Evolutionary conservation across 345 rosid species (phyloP).

Genomic region (Eutrema yunnanense): DNA sequence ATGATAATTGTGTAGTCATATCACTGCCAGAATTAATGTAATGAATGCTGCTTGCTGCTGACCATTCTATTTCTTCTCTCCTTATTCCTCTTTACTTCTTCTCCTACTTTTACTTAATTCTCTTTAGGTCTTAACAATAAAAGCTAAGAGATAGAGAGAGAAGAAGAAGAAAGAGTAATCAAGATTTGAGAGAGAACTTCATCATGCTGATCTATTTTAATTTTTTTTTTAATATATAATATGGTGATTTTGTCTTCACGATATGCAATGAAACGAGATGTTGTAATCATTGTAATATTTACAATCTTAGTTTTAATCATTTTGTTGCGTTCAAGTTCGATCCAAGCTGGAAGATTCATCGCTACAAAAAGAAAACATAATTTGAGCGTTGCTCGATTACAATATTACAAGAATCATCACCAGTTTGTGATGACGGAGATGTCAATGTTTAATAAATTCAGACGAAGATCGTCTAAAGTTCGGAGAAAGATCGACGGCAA

Average conservation of each 20-base stretch:
- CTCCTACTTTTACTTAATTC: slow-evolving; percentile 3
- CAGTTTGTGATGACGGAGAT: slow-evolving; percentile 8
- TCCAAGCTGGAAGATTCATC: slow-evolving; percentile 10
- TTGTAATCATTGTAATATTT: slow-evolving; percentile 10
- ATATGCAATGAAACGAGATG: slow-evolving; percentile 23
- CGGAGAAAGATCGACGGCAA: slow-evolving; percentile 5
- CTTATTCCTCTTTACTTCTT: not conserved
- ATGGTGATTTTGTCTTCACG: not conserved
- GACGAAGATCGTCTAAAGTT: not conserved
- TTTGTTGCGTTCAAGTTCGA: slow-evolving; percentile 11
- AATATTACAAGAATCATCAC: slow-evolving; percentile 1
- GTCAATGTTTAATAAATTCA: slow-evolving; percentile 7
- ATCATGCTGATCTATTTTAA: too few relatives aligned
- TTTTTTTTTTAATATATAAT: not conserved
- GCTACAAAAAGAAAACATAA: not conserved
- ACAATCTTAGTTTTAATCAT: slow-evolving; percentile 8
- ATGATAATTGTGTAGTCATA: slow-evolving; percentile 22
- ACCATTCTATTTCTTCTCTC: slow-evolving; percentile 1
- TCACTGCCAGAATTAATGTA: slow-evolving; percentile 20
- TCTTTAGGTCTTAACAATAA: not conserved
- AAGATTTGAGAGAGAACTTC: not conserved
- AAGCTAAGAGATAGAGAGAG: not conserved
- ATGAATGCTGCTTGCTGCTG: slow-evolving; percentile 13
- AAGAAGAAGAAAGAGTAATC: not conserved
- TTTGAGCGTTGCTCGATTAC: slow-evolving; percentile 1